Percentiles rank a stretch among this genome's conserved stretches.
Evolutionary conservation across 2,329 filamentous ascomycete genomes (phyloP).

Genomic region (Colletotrichum shisoi): DNA sequence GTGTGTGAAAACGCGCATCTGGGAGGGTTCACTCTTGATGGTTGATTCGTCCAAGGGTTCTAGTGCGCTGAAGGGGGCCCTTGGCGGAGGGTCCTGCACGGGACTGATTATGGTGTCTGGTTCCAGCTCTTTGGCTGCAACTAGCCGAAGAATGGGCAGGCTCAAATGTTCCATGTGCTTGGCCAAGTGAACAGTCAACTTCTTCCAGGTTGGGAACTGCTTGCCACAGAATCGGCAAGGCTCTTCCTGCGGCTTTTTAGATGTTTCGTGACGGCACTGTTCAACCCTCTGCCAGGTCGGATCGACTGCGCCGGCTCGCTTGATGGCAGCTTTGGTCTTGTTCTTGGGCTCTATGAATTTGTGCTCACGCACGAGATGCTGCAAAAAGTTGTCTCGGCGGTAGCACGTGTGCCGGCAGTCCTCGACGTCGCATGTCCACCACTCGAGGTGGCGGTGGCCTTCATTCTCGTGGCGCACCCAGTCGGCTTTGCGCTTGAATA

Average conservation of each 20-base stretch:
- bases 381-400: conserved; percentile 89
- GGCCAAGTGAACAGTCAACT: conserved; percentile 88
- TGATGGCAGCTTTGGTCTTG: conserved; percentile 75
- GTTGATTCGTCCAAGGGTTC: conserved; percentile 46
- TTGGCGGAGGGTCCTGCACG: conserved; percentile 64
- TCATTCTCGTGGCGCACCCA: conserved; percentile 97
- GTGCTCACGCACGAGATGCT: conserved; percentile 91
- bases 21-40: conserved; percentile 46
- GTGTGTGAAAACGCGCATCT: conserved; percentile 7
- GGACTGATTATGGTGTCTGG: conserved; percentile 73
- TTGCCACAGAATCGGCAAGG: conserved; percentile 88
- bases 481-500: conserved; percentile 94
- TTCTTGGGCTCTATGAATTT: conserved; percentile 83
- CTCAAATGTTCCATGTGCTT: conserved; percentile 95
- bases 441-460: conserved; percentile 85
- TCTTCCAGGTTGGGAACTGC: conserved; percentile 85
- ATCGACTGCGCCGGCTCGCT: conserved; percentile 65
- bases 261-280: conserved; percentile 75
- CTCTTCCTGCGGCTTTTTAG: conserved; percentile 72
- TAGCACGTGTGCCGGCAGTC: conserved; percentile 86
- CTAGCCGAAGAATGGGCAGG: conserved; percentile 75
- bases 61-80: conserved; percentile 44
- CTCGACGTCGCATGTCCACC: conserved; percentile 84
- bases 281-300: conserved; percentile 81
- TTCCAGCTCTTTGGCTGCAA: conserved; percentile 61